Base-by-base conservation (phyloP, 805 yeast genomes). In the Ogataea kodamae region DNA sequence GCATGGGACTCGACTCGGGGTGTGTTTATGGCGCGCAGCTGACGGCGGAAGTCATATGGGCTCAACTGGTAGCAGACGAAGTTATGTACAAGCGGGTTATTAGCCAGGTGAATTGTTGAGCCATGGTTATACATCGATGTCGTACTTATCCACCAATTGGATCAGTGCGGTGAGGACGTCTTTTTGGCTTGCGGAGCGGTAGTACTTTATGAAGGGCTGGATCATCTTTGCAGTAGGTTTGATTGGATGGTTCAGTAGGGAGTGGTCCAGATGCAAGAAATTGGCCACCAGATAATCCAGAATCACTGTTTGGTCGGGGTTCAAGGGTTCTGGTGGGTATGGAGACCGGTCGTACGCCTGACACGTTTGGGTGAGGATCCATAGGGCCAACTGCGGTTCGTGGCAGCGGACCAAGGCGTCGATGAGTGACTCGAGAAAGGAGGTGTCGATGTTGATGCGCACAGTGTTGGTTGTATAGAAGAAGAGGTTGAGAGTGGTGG, bases 1-100 rank as follows among this genome's bases (percentile, higher is more conserved):
- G 95, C 3, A 76, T 74, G 49, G 97, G 97, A 0, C 61, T 89
- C 23, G 97, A 90, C 52, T 65, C 84, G 8, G 85, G 84, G 1
- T 89, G 97, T 65, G 83, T 78, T 38, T 72, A 73, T 39, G 96
- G 96, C 3, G 80, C 76, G 9, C 55, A 70, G 39, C 65, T 89
- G 29, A 68, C 79, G 18, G 94, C 89, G 0, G 58, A 78, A 53
- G 68, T 79, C 5, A 52, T 80, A 4, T 71, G 63, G 63, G 44
- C 58, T 21, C 59, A 59, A 32, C 48, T 52, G 17, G 40, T 38
- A 4, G 25, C n/a, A 10, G 35, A 27, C 6, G 19, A 24, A 9
- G 43, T 59, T 22, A 46, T 45, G 2, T 60, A 55, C 29, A 56
- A 50, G 28, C 44, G 54, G 21, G 33, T 45, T 39, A 22, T 48